Evolutionary conservation across 2,329 filamentous ascomycete species (phyloP).

Genomic region (Fusarium cicatricum): DNA sequence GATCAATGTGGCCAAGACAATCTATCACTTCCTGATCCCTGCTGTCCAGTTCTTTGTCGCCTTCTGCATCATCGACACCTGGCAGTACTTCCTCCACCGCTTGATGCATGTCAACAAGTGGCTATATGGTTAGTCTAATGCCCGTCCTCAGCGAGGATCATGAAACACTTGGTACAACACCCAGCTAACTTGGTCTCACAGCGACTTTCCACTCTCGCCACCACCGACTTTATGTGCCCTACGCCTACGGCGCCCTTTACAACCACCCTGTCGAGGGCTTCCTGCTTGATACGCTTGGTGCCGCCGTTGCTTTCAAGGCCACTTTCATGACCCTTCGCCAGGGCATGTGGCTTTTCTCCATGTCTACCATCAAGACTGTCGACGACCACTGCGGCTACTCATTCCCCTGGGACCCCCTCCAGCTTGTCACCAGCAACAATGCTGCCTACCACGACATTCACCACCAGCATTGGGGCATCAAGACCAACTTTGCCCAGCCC

Average conservation of each 20-base stretch:
- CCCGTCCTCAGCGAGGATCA: neutral
- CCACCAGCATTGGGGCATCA: conserved; percentile 99
- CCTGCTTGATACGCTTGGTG: conserved; percentile 88
- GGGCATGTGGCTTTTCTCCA: conserved; percentile 87
- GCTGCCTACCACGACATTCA: conserved; percentile 98
- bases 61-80: conserved; percentile 85
- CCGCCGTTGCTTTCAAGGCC: conserved; percentile 82
- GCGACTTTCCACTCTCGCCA: conserved; percentile 93
- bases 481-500: conserved; percentile 89
- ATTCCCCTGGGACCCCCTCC: conserved; percentile 94
- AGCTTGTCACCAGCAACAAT: conserved; percentile 93
- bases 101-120: conserved; percentile 98
- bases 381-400: conserved; percentile 97
- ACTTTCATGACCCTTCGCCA: conserved; percentile 86
- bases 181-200: conserved; percentile 46
- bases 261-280: conserved; percentile 97
- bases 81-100: conserved; percentile 98
- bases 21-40: conserved; percentile 84
- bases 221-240: conserved; percentile 96
- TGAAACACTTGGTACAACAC: neutral
- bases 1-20: conserved; percentile 72
- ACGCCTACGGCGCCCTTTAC: conserved; percentile 96
- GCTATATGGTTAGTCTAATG: conserved; percentile 80
- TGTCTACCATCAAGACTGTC: conserved; percentile 93
- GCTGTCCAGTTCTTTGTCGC: conserved; percentile 78